These are phyloP conservation scores for Yamadazyma kitorensis DNA, from an alignment of 805 yeast genomes.

Conservation along the genomic window DNA sequence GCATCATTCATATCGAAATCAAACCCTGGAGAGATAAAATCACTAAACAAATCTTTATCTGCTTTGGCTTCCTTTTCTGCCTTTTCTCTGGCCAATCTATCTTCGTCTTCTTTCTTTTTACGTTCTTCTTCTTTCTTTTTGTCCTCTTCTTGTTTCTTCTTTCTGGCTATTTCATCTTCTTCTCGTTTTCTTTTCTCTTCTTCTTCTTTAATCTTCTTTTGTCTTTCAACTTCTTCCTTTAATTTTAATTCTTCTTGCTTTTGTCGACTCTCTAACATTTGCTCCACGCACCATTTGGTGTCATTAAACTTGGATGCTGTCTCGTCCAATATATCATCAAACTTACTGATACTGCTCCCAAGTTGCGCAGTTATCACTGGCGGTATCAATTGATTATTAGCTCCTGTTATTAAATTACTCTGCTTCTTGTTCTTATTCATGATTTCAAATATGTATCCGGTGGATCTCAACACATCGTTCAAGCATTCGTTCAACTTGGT, in stretches of 20 bases:
- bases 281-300: slow-evolving; percentile 43
- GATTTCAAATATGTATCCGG: slow-evolving; percentile 44
- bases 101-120: slow-evolving; percentile 22
- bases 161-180: slow-evolving; percentile 13
- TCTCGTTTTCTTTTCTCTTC: slow-evolving; percentile 15
- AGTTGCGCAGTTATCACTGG: slow-evolving; percentile 36
- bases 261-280: slow-evolving; percentile 40
- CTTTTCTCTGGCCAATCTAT: slow-evolving; percentile 16
- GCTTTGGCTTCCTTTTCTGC: slow-evolving; percentile 14
- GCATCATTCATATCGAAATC: slow-evolving; percentile 17
- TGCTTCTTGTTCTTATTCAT: slow-evolving; percentile 39
- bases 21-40: slow-evolving; percentile 15
- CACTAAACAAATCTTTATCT: slow-evolving; percentile 14
- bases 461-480: slow-evolving; percentile 37
- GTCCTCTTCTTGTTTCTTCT: slow-evolving; percentile 15
- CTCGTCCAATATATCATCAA: slow-evolving; percentile 43
- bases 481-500: slow-evolving; percentile 38
- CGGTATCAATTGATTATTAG: slow-evolving; percentile 39
- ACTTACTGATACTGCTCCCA: slow-evolving; percentile 30
- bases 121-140: slow-evolving; percentile 19
- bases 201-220: slow-evolving; percentile 21
- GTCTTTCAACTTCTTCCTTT: slow-evolving; percentile 26
- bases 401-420: slow-evolving; percentile 40
- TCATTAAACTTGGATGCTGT: slow-evolving; percentile 40
- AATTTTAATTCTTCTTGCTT: slow-evolving; percentile 38